Evolutionary conservation across 768 basidiomycete genomes (phyloP).

Genomic region (Mycena metata): DNA sequence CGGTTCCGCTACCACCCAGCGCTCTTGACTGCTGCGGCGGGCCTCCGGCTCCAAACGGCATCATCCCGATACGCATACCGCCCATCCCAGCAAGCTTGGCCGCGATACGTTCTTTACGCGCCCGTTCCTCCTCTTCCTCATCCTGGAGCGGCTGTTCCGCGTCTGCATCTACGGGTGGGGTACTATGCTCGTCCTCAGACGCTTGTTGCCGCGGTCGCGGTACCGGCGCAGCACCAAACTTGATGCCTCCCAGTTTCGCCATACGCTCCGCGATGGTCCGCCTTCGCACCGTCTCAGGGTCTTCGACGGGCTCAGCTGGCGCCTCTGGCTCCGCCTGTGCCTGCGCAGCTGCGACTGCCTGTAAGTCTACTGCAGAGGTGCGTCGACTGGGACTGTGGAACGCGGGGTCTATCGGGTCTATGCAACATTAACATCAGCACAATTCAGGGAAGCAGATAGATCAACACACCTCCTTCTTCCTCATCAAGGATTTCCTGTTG

Average conservation of each 20-base stretch:
- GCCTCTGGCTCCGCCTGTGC: slow-evolving; percentile 33
- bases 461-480: slow-evolving; percentile 69
- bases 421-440: not conserved
- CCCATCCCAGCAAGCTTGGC: slow-evolving; percentile 69
- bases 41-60: slow-evolving; percentile 56
- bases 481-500: slow-evolving; percentile 68
- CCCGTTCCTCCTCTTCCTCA: slow-evolving; percentile 76
- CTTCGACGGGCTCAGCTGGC: slow-evolving; percentile 48
- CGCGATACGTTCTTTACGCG: slow-evolving; percentile 66
- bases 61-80: slow-evolving; percentile 71
- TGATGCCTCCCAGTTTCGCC: slow-evolving; percentile 91
- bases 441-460: not conserved
- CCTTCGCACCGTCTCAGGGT: slow-evolving; percentile 66
- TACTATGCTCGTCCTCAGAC: slow-evolving; percentile 32
- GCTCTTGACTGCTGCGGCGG: slow-evolving; percentile 50
- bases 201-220: slow-evolving; percentile 54
- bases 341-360: slow-evolving; percentile 32
- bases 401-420: slow-evolving; percentile 79
- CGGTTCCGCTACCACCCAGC: slow-evolving; percentile 43
- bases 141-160: slow-evolving; percentile 43
- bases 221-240: slow-evolving; percentile 77
- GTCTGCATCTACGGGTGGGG: slow-evolving; percentile 42
- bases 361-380: slow-evolving; percentile 48
- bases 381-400: slow-evolving; percentile 68
- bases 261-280: slow-evolving; percentile 93